Evolutionary conservation across 345 rosid species (phyloP), one percentile per base, ranked within the genome.

Genomic region (Eucalyptus victrix): DNA sequence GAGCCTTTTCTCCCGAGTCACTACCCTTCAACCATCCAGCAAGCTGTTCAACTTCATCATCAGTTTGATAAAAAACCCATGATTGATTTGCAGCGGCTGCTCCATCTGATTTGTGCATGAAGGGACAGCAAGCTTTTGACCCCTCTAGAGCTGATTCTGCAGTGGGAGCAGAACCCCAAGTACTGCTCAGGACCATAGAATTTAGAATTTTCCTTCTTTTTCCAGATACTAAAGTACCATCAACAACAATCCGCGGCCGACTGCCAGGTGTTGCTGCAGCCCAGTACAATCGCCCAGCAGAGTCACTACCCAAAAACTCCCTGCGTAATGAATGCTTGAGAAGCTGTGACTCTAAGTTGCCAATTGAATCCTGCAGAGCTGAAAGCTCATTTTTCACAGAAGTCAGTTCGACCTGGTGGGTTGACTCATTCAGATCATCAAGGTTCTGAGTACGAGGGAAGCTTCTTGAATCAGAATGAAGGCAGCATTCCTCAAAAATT

Each of bases 291-390:
- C 95, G 97, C 91, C 97, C 97, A 87, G 92, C 86, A 88, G 97
- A 94, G 94, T 98, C 99, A 87, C 90, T 90, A n/a, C 99, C 99
- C 94, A 97, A 90, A 93, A 95, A 95, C 88, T 98, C 97, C 92
- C 94, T 94, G 54, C 99, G 96, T 65, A 95, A 85, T 85, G 98
- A 93, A 90, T 93, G 92, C 91, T 92, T 96, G 50, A 90, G 90
- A 88, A 97, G 93, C 94, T 96, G 97, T 40, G 91, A 92, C 87
- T 95, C 97, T 86, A 92, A 89, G 89, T 91, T 92, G 89, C 90
- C 91, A 87, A 98, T 95, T 87, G 94, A 93, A 88, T 93, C 93
- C 93, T 98, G 95, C 90, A 96, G 88, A 88, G 89, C 91, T 62
- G 91, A 90, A 72, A 96, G 91, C 45, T 96, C 97, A 90, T 89